Base-by-base conservation (phyloP, 2,329 filamentous ascomycete genomes). In the Aureobasidium namibiae region DNA sequence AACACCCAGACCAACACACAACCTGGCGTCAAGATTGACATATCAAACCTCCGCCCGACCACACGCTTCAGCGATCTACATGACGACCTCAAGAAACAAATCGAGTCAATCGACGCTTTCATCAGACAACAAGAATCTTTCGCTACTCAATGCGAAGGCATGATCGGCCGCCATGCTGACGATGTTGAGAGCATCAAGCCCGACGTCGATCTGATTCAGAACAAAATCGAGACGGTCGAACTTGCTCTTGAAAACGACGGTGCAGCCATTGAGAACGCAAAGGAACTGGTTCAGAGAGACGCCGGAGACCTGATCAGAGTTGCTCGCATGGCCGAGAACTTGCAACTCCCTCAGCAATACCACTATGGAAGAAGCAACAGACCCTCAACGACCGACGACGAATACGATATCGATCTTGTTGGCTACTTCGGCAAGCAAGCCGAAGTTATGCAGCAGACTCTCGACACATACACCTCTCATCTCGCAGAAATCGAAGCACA, bases 61-160 rank as follows among this genome's bases (percentile, higher is more conserved):
- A 96, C 91, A 3, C 89, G 94, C 62, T 96, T 94, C 77, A 90
- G 91, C 69, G 92, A 96, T 72, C 85, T 96, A 29, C 84, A 89
- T 61, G 88, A 92, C 65, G 84, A 89, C 31, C 78, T 96, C 16
- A 90, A 95, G 69, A 83, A 85, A 63, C 77, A 90, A 65, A 88
- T 99, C 62, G 84, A 89, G 63, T 75, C 80, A 10, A 84, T 95
- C 63, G 92, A 99, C 73, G 82, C 83, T 60, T 84, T 87, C 64
- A 92, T 99, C 66, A 83, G 90, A 66, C 80, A 82, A 57, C 90
- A 94, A 69, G 91, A 95, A 67, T 72, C 77, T 61, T 86, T 87
- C 72, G 87, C 89, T 69, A 84, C 88, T 65, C 84, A 95, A 65
- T 86, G 92, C 60, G 85, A 89, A 41, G 75, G 76, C 63, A 82